Conservation (phyloP, 495 filamentous ascomycete genomes). For the Talaromyces ruber region DNA sequence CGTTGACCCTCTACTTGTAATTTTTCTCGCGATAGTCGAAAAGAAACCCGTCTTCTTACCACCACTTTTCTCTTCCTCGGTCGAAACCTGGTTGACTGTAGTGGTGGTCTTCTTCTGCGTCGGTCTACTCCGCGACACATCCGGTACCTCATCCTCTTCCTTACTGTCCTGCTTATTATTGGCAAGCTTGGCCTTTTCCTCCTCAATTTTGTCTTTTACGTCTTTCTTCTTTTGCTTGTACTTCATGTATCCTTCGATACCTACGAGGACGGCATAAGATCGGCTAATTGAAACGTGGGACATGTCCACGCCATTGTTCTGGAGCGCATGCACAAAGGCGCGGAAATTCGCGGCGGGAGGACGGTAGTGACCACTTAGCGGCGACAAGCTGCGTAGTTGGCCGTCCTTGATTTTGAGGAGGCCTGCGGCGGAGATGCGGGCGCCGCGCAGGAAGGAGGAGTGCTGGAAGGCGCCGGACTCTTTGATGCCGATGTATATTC, state of each 20-base stretch:
- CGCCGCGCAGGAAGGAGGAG: conserved; percentile 76
- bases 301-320: conserved; percentile 71
- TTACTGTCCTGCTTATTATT: background rate
- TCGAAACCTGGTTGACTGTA: background rate
- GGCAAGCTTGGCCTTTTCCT: conserved; percentile 9
- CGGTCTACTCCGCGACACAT: background rate
- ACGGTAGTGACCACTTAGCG: conserved; percentile 70
- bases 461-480: conserved; percentile 85
- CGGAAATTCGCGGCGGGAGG: conserved; percentile 73
- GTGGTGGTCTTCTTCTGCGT: conserved; percentile 1
- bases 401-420: conserved; percentile 79
- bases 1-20: background rate
- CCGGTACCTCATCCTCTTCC: background rate
- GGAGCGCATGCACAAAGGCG: conserved; percentile 64
- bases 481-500: conserved; percentile 88
- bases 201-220: conserved; percentile 24
- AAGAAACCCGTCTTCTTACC: background rate
- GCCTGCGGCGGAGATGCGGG: conserved; percentile 73
- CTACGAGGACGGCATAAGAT: conserved; percentile 72
- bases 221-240: conserved; percentile 51
- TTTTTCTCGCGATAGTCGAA: background rate
- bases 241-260: conserved; percentile 68
- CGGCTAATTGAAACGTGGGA: conserved; percentile 66
- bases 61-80: background rate
- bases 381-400: conserved; percentile 49